Conservation (phyloP, 2,329 filamentous ascomycete species). For the Beauveria medogensis region DNA sequence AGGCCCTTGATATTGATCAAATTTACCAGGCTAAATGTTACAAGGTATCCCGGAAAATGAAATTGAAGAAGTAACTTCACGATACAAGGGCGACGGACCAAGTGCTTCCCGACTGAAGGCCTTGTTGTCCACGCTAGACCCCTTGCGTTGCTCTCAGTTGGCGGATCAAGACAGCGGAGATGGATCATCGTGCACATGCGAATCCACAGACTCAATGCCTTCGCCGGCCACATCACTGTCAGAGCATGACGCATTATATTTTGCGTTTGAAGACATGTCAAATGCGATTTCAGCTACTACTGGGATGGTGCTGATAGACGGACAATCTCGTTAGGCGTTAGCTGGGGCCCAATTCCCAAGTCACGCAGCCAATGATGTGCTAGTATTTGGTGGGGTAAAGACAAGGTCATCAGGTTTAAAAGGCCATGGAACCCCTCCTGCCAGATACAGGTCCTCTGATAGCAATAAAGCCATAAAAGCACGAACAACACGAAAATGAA, state of each 20-base stretch:
- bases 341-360: neutral
- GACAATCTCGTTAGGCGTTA: neutral
- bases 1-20: neutral
- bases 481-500: neutral
- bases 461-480: neutral
- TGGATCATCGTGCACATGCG: neutral
- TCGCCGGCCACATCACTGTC: neutral
- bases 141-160: neutral
- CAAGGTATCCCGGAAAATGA: neutral
- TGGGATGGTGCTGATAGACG: neutral
- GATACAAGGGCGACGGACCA: too few species aligned
- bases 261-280: neutral
- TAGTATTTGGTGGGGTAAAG: neutral
- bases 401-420: neutral
- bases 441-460: neutral
- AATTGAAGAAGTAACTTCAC: neutral
- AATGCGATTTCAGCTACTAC: neutral
- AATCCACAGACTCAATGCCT: neutral
- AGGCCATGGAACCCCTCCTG: neutral
- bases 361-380: neutral
- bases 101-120: too few species aligned
- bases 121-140: too few species aligned
- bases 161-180: constrained; percentile 1
- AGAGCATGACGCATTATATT: neutral
- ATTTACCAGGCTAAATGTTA: neutral